Evolutionary conservation across 1,284 basidiomycete genomes (phyloP).

Genomic region (Leccinum solheimii): DNA sequence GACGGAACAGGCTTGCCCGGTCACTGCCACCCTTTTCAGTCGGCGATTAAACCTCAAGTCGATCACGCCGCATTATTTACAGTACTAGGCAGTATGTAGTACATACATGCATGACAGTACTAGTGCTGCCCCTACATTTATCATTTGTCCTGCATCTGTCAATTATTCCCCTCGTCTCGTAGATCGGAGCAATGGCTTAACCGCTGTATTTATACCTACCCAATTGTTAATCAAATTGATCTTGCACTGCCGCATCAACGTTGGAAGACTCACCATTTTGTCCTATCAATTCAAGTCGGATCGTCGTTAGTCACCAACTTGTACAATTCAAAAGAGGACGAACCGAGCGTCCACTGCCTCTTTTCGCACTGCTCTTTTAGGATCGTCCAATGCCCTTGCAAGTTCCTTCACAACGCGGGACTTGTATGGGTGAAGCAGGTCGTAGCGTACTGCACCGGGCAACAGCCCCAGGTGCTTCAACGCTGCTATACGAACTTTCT

Average conservation of each 20-base stretch:
- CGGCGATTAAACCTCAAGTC: slow-evolving; percentile 26
- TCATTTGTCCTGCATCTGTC: neutral
- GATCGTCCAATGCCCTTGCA: slow-evolving; percentile 79
- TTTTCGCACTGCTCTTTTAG: slow-evolving; percentile 74
- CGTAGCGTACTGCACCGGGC: slow-evolving; percentile 75
- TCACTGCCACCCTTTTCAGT: slow-evolving; percentile 13
- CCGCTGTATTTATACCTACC: slow-evolving; percentile 61
- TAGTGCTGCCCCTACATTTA: neutral
- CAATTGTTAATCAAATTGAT: neutral
- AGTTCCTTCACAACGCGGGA: slow-evolving; percentile 72
- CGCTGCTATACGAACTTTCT: slow-evolving; percentile 78
- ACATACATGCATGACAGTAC: neutral
- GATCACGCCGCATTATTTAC: neutral
- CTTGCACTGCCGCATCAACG: neutral
- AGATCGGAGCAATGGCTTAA: slow-evolving; percentile 21
- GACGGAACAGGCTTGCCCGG: slow-evolving; percentile 9
- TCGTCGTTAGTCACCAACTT: slow-evolving; percentile 2
- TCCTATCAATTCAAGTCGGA: slow-evolving; percentile 37
- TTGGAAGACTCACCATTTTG: slow-evolving; percentile 47
- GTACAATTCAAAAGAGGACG: slow-evolving; percentile 13
- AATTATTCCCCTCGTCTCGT: neutral
- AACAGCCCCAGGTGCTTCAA: slow-evolving; percentile 73
- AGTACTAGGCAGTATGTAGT: too few relatives aligned
- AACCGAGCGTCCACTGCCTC: slow-evolving; percentile 82
- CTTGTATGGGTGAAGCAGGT: slow-evolving; percentile 77